Base-by-base conservation (phyloP, 2,329 filamentous ascomycete species). In the Ophiostoma sp. region DNA sequence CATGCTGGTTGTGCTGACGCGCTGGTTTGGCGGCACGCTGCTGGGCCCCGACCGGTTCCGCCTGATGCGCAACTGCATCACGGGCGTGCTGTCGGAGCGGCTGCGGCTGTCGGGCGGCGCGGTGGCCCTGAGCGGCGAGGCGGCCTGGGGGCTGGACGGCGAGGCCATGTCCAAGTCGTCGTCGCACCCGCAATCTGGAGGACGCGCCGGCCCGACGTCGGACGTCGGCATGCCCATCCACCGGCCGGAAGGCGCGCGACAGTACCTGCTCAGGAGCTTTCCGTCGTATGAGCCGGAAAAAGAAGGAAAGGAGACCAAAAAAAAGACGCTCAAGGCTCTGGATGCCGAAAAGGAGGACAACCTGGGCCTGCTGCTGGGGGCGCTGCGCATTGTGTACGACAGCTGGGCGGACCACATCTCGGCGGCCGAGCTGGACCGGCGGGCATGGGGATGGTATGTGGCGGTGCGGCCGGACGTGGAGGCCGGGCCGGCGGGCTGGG, bases 401-500 rank as follows among this genome's bases (percentile, higher is more conserved):
- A 94, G 91, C 72, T 96, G 93, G 93, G 83, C 84, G 0, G 79
- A 81, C n/a, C 83, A 87, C 39, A 77, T 96, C 44, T 83, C 79
- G 35, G 79, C 80, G 4, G 82, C 85, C 20, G 91, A 96, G 75
- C 81, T 96, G 68, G 91, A 96, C 76, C 84, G 84, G 72, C 85
- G 88, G 71, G 91, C 92, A 23, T 96, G 92, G 91, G 81, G 81
- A 13, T 96, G 93, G 93, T 96, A 96, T 78, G 82, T 90, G 1
- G 84, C 86, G 31, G 87, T 94, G 27, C 83, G 93, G 73, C 93
- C 93, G 0, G 89, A 92, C 27, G 90, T 96, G 2, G 88, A 91
- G 71, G 80, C 83, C 70, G 93, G 93, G 0, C 86, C 87, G 67
- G 86, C 87, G 27, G 93, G 93, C 1, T 96, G 93, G 93, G 93